phyloP scores from a whole-genome alignment of 371 early-diverging fungal species.

The Mucor velutinosus region DNA sequence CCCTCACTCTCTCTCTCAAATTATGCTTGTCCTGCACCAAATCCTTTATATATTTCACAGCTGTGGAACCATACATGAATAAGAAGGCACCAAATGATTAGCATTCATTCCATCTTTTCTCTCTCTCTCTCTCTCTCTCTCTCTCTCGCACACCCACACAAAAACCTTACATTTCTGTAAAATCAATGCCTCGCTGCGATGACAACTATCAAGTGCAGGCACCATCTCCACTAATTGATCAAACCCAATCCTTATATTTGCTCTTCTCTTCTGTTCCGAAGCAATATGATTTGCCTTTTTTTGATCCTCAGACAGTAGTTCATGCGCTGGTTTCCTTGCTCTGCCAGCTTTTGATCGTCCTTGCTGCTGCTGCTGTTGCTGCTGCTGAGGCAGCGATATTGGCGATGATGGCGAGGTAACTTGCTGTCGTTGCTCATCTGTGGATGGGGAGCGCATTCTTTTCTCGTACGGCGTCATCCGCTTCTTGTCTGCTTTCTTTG shows the following conservation, averaged over 20 bases:
- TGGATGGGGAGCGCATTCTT: background rate
- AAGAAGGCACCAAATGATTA: background rate
- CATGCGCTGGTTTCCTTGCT: slow-evolving; percentile 43
- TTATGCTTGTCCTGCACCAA: slow-evolving; percentile 21
- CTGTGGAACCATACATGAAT: slow-evolving; percentile 1
- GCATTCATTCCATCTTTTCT: no score
- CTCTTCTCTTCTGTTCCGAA: slow-evolving; percentile 85
- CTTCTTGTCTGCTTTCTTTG: slow-evolving; percentile 6
- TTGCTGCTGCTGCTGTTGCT: background rate
- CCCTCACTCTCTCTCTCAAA: slow-evolving; percentile 10
- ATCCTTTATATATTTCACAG: slow-evolving; percentile 23
- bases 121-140: no score
- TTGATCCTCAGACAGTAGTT: slow-evolving; percentile 83
- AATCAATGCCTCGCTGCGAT: slow-evolving; percentile 56
- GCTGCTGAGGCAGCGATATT: background rate
- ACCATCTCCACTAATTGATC: slow-evolving; percentile 77
- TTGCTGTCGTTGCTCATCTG: background rate
- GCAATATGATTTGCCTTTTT: slow-evolving; percentile 93
- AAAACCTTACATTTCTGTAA: slow-evolving; percentile 23
- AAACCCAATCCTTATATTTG: slow-evolving; percentile 80
- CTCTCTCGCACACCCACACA: background rate
- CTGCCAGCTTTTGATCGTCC: slow-evolving; percentile 13
- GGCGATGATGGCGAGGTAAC: background rate
- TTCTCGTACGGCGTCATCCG: slow-evolving; percentile 4
- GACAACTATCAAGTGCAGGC: slow-evolving; percentile 62